Conservation (phyloP, 2,329 filamentous ascomycete genomes). For the Cercospora zeina region DNA sequence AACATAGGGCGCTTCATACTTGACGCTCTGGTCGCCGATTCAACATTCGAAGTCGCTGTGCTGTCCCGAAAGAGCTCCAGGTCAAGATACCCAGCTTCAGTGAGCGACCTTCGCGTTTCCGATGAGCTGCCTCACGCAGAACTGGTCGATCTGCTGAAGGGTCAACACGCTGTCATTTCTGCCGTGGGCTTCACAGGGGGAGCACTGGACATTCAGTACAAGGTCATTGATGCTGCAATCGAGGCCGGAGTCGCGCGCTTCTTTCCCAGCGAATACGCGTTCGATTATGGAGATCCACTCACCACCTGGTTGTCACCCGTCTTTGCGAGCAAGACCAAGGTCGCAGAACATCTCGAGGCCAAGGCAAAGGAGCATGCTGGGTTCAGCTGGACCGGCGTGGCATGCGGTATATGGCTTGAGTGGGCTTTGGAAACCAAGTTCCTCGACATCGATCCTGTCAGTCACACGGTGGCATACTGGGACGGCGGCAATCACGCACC, state of each 20-base stretch:
- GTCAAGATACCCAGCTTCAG: constrained; percentile 19
- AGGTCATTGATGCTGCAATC: constrained; percentile 45
- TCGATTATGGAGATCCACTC: constrained; percentile 41
- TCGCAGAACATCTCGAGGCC: constrained; percentile 38
- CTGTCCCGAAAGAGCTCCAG: constrained; percentile 24
- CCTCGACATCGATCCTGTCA: constrained; percentile 21
- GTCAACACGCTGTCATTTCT: constrained; percentile 44
- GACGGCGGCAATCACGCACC: constrained; percentile 39
- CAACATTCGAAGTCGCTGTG: constrained; percentile 21
- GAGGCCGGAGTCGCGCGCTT: constrained; percentile 46
- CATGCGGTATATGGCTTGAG: constrained; percentile 21
- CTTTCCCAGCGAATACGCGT: constrained; percentile 47
- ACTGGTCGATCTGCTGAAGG: constrained; percentile 36
- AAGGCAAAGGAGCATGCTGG: constrained; percentile 32
- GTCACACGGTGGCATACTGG: constrained; percentile 28
- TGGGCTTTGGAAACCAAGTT: constrained; percentile 22
- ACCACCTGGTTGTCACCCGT: constrained; percentile 37
- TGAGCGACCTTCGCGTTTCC: constrained; percentile 20
- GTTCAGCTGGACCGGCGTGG: constrained; percentile 8
- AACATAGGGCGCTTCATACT: constrained; percentile 28
- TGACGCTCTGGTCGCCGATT: constrained; percentile 21
- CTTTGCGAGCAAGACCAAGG: constrained; percentile 40
- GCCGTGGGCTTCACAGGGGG: constrained; percentile 31
- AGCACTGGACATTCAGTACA: constrained; percentile 32
- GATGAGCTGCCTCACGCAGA: constrained; percentile 31